Evolutionary conservation across 805 yeast genomes (phyloP).

Genomic region (Wickerhamiella vanderwaltii): DNA sequence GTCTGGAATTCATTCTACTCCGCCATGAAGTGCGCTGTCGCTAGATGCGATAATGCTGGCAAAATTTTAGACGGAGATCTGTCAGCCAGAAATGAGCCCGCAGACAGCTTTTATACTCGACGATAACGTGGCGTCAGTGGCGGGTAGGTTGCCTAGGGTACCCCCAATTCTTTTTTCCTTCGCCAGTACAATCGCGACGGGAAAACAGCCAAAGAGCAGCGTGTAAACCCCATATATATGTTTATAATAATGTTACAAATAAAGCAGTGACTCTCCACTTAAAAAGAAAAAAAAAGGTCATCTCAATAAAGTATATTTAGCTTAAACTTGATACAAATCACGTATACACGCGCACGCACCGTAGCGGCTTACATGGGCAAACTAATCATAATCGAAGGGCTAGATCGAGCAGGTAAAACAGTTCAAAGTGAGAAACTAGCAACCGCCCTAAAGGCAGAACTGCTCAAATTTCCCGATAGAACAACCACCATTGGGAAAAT

Average conservation of each 20-base stretch:
- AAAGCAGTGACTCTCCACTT: too few species aligned
- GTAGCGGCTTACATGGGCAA: too few species aligned
- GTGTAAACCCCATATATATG: too few species aligned
- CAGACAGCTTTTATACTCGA: background rate
- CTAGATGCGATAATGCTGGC: slow-evolving; percentile 5
- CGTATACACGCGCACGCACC: too few species aligned
- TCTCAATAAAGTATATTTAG: too few species aligned
- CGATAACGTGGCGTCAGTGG: background rate
- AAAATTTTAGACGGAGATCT: slow-evolving; percentile 11
- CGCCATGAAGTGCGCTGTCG: slow-evolving; percentile 10
- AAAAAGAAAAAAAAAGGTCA: too few species aligned
- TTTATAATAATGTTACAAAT: too few species aligned
- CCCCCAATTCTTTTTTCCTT: too few species aligned
- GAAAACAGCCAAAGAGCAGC: too few species aligned
- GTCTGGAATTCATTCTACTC: slow-evolving; percentile 10
- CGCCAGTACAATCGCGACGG: too few species aligned
- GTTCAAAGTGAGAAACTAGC: slow-evolving; percentile 51
- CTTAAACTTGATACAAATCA: too few species aligned
- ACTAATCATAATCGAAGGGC: slow-evolving; percentile 76
- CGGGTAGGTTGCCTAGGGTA: background rate
- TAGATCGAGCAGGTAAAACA: slow-evolving; percentile 89
- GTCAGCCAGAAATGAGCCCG: background rate
- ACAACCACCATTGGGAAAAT: slow-evolving; percentile 68
- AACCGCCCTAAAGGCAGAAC: slow-evolving; percentile 30
- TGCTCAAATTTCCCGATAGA: slow-evolving; percentile 80